These are phyloP conservation scores for Saccharomyces mikatae DNA, from an alignment of 805 yeast species.

Conservation along the genomic window DNA sequence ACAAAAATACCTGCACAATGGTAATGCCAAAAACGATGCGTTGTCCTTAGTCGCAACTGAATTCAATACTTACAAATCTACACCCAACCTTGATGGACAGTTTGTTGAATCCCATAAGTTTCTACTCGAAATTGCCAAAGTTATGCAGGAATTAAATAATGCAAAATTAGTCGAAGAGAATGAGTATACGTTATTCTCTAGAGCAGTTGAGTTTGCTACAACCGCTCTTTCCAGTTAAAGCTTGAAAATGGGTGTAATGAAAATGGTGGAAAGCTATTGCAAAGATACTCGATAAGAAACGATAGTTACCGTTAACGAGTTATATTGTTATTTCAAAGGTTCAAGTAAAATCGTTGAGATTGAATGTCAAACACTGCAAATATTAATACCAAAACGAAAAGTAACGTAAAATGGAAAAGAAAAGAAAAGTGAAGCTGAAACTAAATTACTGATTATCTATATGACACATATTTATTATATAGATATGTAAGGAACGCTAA, in stretches of 20 bases:
- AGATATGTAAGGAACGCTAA: slow-evolving; percentile 1
- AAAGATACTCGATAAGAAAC: background rate
- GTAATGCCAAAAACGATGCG: slow-evolving; percentile 28
- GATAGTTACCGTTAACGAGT: background rate
- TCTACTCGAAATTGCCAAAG: slow-evolving; percentile 13
- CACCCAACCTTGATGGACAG: slow-evolving; percentile 25
- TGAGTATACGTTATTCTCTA: slow-evolving; percentile 16
- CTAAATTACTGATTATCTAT: background rate
- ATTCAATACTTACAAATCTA: slow-evolving; percentile 24
- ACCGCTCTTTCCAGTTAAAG: slow-evolving; percentile 5
- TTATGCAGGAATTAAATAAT: slow-evolving; percentile 14
- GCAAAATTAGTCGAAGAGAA: slow-evolving; percentile 15
- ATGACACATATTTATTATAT: background rate
- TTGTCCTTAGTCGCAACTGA: slow-evolving; percentile 21
- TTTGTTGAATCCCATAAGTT: slow-evolving; percentile 17
- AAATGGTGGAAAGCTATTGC: background rate
- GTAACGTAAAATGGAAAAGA: background rate
- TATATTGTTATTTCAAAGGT: background rate
- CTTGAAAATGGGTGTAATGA: background rate
- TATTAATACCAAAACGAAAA: background rate
- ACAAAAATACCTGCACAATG: slow-evolving; percentile 30
- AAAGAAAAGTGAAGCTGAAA: background rate
- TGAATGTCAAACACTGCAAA: background rate
- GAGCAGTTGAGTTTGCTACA: slow-evolving; percentile 20
- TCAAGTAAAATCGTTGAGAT: background rate